Base-by-base conservation (phyloP, 1,139 yeast species). In the Taphrina pruni region DNA sequence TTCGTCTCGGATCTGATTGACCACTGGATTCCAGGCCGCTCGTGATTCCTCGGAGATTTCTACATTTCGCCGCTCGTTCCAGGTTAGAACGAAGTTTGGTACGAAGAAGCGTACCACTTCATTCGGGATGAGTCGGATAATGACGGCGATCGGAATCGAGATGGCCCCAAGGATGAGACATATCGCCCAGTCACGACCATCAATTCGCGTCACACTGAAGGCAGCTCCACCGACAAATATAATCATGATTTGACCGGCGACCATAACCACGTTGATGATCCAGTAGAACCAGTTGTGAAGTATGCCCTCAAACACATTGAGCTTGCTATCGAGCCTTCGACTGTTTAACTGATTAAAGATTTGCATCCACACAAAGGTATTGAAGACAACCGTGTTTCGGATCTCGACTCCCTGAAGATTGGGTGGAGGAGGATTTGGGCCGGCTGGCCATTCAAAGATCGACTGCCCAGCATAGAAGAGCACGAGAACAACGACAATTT, bases 171-270 rank as follows among this genome's bases (percentile, higher is more conserved):
- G 87, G 55, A 90, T 76, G 17, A 95, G 79, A 0, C 98, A 96
- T 1, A 92, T 87, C 0, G 86, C 95, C 99, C 99, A 95, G 88
- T 87, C 87, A 1, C 86, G 86, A 6, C 89, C 88, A 0, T 96
- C 87, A 78, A 90, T 95, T 73, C 88, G 84, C 1, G 85, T 86
- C 73, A 93, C 84, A 21, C 92, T 86, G 78, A 95, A 95, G 0
- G 99, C 97, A 61, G 95, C 90, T 70, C 99, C 99, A 68, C 99
- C 99, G 72, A 91, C 94, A 80, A 87, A 90, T 98, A 95, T 93
- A 75, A 95, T 93, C 71, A 94, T 79, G 7, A 93, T 81, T 80
- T 95, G 99, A 77, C 87, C 86, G 12, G 88, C 93, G 54, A 88
- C 93, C 78, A 95, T 93, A 65, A 94, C 82, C 2, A 79, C 73